These are phyloP conservation scores for Macadamia integrifolia DNA, from an alignment of 164 flowering plant species.

Conservation along the genomic window DNA sequence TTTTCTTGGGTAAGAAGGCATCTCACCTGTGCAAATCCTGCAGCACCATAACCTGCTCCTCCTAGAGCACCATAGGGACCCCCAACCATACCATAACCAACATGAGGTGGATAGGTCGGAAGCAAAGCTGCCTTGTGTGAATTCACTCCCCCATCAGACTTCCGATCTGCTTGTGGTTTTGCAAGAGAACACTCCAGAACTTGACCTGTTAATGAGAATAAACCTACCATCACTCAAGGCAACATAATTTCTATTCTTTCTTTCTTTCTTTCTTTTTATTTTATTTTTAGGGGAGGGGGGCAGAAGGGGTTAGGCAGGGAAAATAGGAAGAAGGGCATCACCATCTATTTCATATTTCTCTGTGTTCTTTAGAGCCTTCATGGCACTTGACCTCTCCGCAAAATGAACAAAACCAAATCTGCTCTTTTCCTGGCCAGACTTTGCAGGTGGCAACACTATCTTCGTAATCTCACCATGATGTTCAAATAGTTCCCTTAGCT, in stretches of 20 bases:
- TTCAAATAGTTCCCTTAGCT: conserved; percentile 58
- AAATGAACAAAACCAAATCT: conserved; percentile 87
- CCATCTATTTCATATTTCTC: conserved; percentile 83
- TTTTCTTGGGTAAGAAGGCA: not conserved
- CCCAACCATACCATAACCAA: conserved; percentile 63
- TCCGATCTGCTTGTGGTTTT: conserved; percentile 77
- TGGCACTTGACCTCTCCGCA: conserved; percentile 70
- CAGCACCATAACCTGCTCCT: conserved; percentile 60
- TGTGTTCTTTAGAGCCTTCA: conserved; percentile 71
- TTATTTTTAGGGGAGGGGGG: not conserved
- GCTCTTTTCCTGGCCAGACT: conserved; percentile 64
- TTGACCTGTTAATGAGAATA: conserved; percentile 46
- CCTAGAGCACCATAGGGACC: conserved; percentile 54
- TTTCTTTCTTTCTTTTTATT: too few species aligned
- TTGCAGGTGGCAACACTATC: conserved; percentile 79
- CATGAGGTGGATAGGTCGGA: conserved; percentile 52
- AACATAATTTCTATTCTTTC: not conserved
- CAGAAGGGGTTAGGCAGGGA: not conserved
- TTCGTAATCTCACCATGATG: conserved; percentile 83
- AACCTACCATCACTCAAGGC: not conserved
- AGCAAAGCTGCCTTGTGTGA: conserved; percentile 49
- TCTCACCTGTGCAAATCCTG: conserved; percentile 57
- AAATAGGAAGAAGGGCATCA: conserved; percentile 12
- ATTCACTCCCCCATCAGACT: conserved; percentile 38
- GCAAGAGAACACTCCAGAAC: conserved; percentile 85